Base-by-base conservation (phyloP, 495 filamentous ascomycete genomes). In the Aspergillus nidulans region DNA sequence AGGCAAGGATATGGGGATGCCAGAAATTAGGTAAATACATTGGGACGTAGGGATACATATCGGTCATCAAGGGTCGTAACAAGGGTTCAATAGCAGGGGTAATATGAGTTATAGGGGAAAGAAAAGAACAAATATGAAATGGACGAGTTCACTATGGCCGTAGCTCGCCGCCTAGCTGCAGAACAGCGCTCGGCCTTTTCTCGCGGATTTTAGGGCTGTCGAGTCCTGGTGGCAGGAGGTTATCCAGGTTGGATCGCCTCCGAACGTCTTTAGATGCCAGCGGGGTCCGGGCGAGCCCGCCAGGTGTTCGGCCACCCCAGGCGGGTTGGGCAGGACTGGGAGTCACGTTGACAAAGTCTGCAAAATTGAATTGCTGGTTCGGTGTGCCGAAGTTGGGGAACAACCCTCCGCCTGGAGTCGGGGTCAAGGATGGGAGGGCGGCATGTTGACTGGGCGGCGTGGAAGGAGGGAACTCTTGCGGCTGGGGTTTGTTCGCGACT, bases 331-430 rank as follows among this genome's bases (percentile, higher is more conserved):
- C 94, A 3, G 94, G 95, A 60, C 89, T 94, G 5, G 95, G 94
- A 13, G 94, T 95, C 69, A 97, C 89, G 65, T 99, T 96, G 55
- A 97, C 86, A 66, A 95, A 99, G 66, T 97, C 95, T 7, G 91
- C 85, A 72, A 97, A 96, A 73, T 97, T 94, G 73, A 97, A 96
- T 55, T 83, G 83, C 52, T 85, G 81, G 24, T 75, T 75, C 1
- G 81, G 81, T 3, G 81, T 85, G 39, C 78, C 79, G 40, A 84
- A 75, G 45, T 78, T 81, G 9, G 70, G 65, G 56, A 85, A 84
- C 5, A 83, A 78, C 30, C 76, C 77, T 15, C 85, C 86, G 40
- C 86, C 87, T 5, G 90, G 87, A 6, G 90, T 94, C n/a, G 88
- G 86, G 16, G 91, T 95, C 57, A 77, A 41, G 8, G 66, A 67